Conservation (phyloP, 1,139 yeast genomes). For the Nadsonia commutata region DNA sequence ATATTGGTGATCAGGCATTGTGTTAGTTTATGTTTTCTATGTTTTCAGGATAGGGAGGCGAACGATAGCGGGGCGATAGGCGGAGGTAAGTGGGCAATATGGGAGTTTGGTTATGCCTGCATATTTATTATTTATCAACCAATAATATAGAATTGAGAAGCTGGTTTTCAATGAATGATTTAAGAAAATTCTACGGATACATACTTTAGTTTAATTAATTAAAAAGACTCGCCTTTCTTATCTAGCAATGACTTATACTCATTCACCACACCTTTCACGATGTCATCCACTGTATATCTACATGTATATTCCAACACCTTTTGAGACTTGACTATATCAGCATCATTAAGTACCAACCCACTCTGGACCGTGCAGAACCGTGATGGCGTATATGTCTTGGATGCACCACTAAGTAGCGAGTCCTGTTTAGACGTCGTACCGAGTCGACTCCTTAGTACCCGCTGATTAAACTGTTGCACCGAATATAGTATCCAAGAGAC, state of each 20-base stretch:
- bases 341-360: not conserved
- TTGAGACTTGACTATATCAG: not conserved
- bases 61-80: no score
- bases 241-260: not conserved
- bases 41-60: no score
- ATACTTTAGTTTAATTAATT: no score
- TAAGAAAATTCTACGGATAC: no score
- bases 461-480: not conserved
- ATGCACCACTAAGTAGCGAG: not conserved
- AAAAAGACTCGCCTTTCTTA: not conserved
- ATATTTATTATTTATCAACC: no score
- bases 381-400: not conserved
- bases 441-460: not conserved
- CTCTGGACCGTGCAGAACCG: not conserved
- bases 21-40: no score
- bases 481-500: not conserved
- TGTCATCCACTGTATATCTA: not conserved
- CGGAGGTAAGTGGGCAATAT: no score
- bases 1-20: slow-evolving; percentile 42
- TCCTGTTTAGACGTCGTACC: not conserved
- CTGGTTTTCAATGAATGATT: no score
- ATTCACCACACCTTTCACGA: not conserved
- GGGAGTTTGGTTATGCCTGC: no score
- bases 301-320: not conserved
- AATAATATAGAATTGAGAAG: no score